Base-by-base conservation (phyloP, 331 rosid species). In the Malus hybrid region DNA sequence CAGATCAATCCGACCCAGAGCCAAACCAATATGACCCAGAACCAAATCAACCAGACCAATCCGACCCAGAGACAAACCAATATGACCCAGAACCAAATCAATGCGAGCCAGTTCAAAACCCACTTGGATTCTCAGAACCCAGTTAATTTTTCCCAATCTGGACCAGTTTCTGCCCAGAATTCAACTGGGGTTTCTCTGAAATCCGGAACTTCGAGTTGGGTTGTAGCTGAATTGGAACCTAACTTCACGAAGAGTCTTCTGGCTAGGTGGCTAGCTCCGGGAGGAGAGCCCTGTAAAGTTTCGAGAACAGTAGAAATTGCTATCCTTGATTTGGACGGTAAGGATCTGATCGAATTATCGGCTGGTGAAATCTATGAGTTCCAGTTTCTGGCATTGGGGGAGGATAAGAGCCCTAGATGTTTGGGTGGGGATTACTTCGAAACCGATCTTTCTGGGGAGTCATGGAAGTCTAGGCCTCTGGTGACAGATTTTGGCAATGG, bases 351-450 rank as follows among this genome's bases (percentile, higher is more conserved):
- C 36, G 82, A 83, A 77, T 80, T 93, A 39, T 86, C 88, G 2
- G 89, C 98, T 26, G 98, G 93, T 13, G 92, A 88, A 55, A 74
- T 84, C 44, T 94, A 91, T 61, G 93, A 93, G 70, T 85, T 91
- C 81, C 53, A 34, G 69, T 93, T 93, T 73, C 92, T 80, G 50
- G 88, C 98, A 9, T 53, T 91, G 76, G 93, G 91, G 80, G 93
- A 91, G 80, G 76, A 36, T 15, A 90, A 90, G 32, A 85, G 77
- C 15, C 88, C 89, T 75, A 86, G 92, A n/a, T 93, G 98, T 85
- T 84, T 87, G 33, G 98, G 98, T 30, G 98, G 98, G 72, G 98
- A 93, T 80, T 93, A 84, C 84, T 93, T 93, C 57, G 98, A 93
- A 83, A 86, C 92, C 34, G 93, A 93, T 84, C 96, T 93, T 68